Conservation (phyloP, 371 early-diverging fungal genomes). For the Polyrhizophydium stewartii region DNA sequence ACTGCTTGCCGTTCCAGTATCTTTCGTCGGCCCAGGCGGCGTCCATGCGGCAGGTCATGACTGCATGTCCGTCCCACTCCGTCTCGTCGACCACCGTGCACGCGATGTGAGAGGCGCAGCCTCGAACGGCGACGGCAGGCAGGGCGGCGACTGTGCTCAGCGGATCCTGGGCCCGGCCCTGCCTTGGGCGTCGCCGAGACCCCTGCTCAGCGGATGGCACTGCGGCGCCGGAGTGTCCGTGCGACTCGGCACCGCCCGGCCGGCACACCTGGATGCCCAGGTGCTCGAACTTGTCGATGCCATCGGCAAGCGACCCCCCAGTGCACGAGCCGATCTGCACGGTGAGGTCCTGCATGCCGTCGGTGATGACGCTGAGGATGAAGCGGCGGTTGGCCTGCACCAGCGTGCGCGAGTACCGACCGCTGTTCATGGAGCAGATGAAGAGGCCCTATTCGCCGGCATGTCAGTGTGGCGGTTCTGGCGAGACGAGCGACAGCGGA, state of each 20-base stretch:
- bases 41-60: slow-evolving; percentile 18
- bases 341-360: slow-evolving; percentile 14
- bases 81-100: slow-evolving; percentile 22
- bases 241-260: slow-evolving; percentile 10
- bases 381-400: slow-evolving; percentile 4
- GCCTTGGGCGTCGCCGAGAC: no score
- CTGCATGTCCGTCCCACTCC: slow-evolving; percentile 22
- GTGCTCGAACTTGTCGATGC: slow-evolving; percentile 6
- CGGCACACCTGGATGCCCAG: slow-evolving; percentile 12
- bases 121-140: slow-evolving; percentile 12
- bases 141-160: neutral
- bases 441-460: slow-evolving; percentile 17
- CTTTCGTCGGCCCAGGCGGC: slow-evolving; percentile 5
- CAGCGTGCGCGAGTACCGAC: slow-evolving; percentile 14
- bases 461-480: no score
- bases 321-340: slow-evolving; percentile 16
- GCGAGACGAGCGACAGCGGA: no score
- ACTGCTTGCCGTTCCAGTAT: slow-evolving; percentile 29
- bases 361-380: slow-evolving; percentile 17
- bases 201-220: no score
- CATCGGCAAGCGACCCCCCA: slow-evolving; percentile 7
- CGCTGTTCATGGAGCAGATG: slow-evolving; percentile 23
- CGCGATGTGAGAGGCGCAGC: slow-evolving; percentile 19
- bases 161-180: no score
- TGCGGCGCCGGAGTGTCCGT: no score